These are phyloP conservation scores for Arachnomyces sp. DNA, from an alignment of 2,329 filamentous ascomycete genomes.

Conservation along the genomic window DNA sequence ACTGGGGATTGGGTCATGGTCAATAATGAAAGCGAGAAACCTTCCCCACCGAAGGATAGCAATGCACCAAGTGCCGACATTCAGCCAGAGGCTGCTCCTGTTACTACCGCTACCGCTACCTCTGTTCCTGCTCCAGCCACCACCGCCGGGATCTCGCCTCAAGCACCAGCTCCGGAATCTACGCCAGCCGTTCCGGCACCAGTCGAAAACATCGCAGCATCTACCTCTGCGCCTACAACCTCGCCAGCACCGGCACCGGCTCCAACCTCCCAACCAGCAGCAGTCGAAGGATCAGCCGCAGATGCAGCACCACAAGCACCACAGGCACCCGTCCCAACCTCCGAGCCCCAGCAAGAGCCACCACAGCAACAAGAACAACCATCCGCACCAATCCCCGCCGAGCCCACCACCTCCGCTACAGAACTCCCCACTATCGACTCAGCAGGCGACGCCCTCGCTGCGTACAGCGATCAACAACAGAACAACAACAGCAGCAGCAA, in stretches of 20 bases:
- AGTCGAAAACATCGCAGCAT: not conserved
- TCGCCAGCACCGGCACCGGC: too few relatives aligned
- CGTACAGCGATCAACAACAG: slow-evolving; percentile 58
- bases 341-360: slow-evolving; percentile 1
- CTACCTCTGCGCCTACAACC: too few relatives aligned
- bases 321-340: not conserved
- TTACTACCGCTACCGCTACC: slow-evolving; percentile 9
- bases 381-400: not conserved
- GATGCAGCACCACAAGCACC: slow-evolving; percentile 10
- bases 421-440: slow-evolving; percentile 55
- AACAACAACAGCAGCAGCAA: slow-evolving; percentile 31
- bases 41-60: slow-evolving; percentile 22
- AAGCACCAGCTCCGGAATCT: too few relatives aligned
- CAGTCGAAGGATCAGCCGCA: slow-evolving; percentile 24
- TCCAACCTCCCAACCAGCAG: slow-evolving; percentile 29
- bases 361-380: slow-evolving; percentile 7
- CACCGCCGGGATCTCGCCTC: too few relatives aligned
- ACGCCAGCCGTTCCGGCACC: not conserved
- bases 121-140: too few relatives aligned
- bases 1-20: slow-evolving; percentile 66
- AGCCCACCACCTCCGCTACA: slow-evolving; percentile 13
- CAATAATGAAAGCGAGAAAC: slow-evolving; percentile 51
- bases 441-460: slow-evolving; percentile 62
- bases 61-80: not conserved
- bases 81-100: slow-evolving; percentile 1